Conservation (phyloP, 805 yeast species). For the Pichia thaimueangensis region DNA sequence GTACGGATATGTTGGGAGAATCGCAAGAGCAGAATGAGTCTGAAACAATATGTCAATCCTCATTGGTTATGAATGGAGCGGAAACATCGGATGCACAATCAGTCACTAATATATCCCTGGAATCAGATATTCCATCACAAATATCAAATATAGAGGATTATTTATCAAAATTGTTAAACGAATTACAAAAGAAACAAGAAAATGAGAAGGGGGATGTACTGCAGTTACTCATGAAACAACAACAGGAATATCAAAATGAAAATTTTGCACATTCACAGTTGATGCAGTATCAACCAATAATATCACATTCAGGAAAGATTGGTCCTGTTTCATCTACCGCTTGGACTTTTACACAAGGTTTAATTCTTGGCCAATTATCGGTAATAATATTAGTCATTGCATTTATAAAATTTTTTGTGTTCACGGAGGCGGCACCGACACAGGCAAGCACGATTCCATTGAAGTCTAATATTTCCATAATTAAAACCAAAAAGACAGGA, state of each 20-base stretch:
- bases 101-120: background rate
- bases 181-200: constrained; percentile 19
- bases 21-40: too few relatives aligned
- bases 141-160: too few relatives aligned
- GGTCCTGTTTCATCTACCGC: constrained; percentile 11
- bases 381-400: constrained; percentile 57
- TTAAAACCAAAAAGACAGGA: constrained; percentile 11
- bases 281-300: constrained; percentile 1
- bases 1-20: too few relatives aligned
- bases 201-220: constrained; percentile 9
- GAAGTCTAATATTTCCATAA: constrained; percentile 18
- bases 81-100: too few relatives aligned
- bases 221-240: constrained; percentile 10
- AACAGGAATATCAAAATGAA: constrained; percentile 2
- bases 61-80: too few relatives aligned
- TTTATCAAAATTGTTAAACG: constrained; percentile 6
- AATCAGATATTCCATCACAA: background rate
- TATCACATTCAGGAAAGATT: constrained; percentile 6
- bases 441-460: constrained; percentile 30
- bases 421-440: constrained; percentile 52
- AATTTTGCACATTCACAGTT: background rate
- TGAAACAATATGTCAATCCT: too few relatives aligned
- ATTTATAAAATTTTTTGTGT: constrained; percentile 70
- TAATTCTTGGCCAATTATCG: constrained; percentile 66
- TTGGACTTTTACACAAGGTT: constrained; percentile 76